These are phyloP conservation scores for Phytopythium chamaehyphon DNA, from an alignment of 352 stramenopile species.

Conservation along the genomic window DNA sequence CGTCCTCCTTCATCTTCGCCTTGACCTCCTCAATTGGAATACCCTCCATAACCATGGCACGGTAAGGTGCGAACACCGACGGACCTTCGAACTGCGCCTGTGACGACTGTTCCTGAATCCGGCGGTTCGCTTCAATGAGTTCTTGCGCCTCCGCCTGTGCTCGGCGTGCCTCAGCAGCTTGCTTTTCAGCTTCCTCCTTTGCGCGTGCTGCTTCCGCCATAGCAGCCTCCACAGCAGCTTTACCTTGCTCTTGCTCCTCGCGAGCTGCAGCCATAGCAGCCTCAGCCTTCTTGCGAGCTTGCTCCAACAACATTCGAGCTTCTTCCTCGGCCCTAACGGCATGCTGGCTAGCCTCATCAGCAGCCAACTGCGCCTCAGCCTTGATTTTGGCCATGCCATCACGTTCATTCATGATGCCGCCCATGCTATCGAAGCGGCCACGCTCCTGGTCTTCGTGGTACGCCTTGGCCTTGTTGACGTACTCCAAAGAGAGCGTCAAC, in stretches of 20 bases:
- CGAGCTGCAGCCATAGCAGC: constrained; percentile 76
- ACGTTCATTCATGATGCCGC: constrained; percentile 68
- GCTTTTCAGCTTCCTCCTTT: constrained; percentile 80
- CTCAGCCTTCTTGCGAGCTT: constrained; percentile 78
- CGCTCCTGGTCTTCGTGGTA: constrained; percentile 71
- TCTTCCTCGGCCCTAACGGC: constrained; percentile 70
- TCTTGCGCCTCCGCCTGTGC: constrained; percentile 78
- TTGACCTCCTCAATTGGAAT: constrained; percentile 64
- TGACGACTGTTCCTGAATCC: constrained; percentile 64
- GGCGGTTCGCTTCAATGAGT: constrained; percentile 81
- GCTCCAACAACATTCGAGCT: constrained; percentile 63
- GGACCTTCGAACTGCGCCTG: constrained; percentile 22
- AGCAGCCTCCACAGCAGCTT: constrained; percentile 76
- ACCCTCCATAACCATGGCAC: constrained; percentile 70
- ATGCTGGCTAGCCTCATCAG: constrained; percentile 73
- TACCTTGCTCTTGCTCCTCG: constrained; percentile 76
- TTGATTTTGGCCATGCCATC: constrained; percentile 86
- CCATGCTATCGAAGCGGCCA: constrained; percentile 50
- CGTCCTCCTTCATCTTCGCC: constrained; percentile 72
- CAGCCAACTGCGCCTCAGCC: constrained; percentile 72
- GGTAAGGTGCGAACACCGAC: constrained; percentile 60
- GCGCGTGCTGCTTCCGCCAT: constrained; percentile 76
- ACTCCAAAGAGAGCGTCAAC: constrained; percentile 75
- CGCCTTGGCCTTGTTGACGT: constrained; percentile 82
- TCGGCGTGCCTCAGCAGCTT: constrained; percentile 66